Conservation (phyloP, 768 basidiomycete genomes). For the Rhodosporidiobolus odoratus region DNA sequence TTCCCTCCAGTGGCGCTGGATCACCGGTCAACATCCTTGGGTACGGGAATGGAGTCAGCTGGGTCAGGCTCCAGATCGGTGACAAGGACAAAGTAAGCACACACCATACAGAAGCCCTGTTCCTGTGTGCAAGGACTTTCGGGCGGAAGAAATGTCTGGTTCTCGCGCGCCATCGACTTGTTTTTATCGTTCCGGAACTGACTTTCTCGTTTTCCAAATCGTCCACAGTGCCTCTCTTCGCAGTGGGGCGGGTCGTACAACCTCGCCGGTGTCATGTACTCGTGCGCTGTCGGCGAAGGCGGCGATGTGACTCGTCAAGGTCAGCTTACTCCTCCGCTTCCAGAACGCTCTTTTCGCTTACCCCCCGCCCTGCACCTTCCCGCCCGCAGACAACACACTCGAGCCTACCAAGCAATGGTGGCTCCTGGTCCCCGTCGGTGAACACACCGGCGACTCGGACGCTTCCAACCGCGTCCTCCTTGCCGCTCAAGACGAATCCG, state of each 20-base stretch:
- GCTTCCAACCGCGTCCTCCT: conserved; percentile 4
- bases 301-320: neutral
- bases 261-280: conserved; percentile 12
- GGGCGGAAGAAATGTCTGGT: neutral
- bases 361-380: neutral
- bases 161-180: neutral
- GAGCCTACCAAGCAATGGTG: conserved; percentile 28
- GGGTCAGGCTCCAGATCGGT: conserved; percentile 5
- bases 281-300: conserved; percentile 3
- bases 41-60: neutral
- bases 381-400: conserved; percentile 8
- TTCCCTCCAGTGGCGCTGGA: neutral
- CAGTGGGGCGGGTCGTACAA: conserved; percentile 15
- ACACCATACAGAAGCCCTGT: too few species aligned
- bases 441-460: neutral
- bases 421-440: conserved; percentile 8
- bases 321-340: neutral
- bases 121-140: too few species aligned
- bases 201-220: neutral
- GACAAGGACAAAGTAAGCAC: conserved; percentile 12
- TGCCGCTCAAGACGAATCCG: conserved; percentile 2
- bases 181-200: neutral
- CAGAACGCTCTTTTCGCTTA: too few species aligned
- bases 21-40: neutral
- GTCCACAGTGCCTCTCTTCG: conserved; percentile 5